Base-by-base conservation (phyloP, 805 yeast genomes). In the Teunomyces aglyptinius region DNA sequence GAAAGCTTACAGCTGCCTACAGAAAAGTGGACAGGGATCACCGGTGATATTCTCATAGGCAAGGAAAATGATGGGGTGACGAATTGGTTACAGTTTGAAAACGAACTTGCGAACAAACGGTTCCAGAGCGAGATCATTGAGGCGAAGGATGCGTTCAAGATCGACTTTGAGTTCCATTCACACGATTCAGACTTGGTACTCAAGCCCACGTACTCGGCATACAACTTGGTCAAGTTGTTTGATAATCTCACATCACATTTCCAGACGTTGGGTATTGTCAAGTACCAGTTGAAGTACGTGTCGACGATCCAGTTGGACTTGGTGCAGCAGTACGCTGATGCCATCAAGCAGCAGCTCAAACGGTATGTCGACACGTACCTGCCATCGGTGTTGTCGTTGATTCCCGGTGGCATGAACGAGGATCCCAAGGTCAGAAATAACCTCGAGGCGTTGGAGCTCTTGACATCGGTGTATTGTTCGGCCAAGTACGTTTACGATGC, bases 181-280 rank as follows among this genome's bases (percentile, higher is more conserved):
- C 46, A 31, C 16, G 27, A 28, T 16, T 4, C 34, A 8, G 46
- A 38, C 18, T 26, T 15, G 12, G 12, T 56, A 4, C 44, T 63
- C 33, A 65, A 61, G 42, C 90, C 92, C 0, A 84, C 89, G 0
- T 76, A 76, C 50, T 78, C 89, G 1, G 81, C 90, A 0, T 68
- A 75, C 32, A 77, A 80, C 41, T 60, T 86, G 49, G 73, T 73
- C 36, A 82, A 81, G 53, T 60, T 86, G 35, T 63, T 86, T 18
- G 81, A 81, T 51, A 76, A 77, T 39, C 70, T 83, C 44, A 81
- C 83, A 2, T 68, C 69, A 12, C 82, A 79, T 50, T 82, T 81
- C 63, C 68, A 68, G 31, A 70, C 82, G 20, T 69, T 82, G 50
- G 71, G 71, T 20, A 62, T 75, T 19, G 74, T 77, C 13, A 75